Percentiles rank a stretch among this genome's conserved stretches.
phyloP scores from a whole-genome alignment of 1,284 basidiomycete species.

The Tilletia walkeri region DNA sequence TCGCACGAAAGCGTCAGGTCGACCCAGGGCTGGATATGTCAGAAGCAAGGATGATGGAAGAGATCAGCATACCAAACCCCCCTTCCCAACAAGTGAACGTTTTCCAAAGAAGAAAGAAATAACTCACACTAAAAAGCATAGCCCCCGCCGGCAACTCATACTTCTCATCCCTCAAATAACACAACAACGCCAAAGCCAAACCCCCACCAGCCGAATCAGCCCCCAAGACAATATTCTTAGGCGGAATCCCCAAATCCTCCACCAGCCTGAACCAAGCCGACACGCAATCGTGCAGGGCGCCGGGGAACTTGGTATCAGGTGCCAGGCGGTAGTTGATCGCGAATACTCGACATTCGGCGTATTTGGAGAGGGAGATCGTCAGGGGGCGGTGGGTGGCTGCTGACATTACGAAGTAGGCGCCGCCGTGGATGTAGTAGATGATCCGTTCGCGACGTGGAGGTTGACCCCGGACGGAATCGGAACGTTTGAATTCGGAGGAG shows the following conservation, averaged over 20 bases:
- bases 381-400: slow-evolving; percentile 89
- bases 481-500: neutral
- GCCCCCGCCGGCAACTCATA: slow-evolving; percentile 50
- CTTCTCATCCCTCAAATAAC: slow-evolving; percentile 70
- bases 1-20: slow-evolving; percentile 94
- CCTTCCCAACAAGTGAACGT: too few relatives aligned
- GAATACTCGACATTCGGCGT: slow-evolving; percentile 88
- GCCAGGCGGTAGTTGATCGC: slow-evolving; percentile 95
- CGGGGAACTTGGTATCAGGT: slow-evolving; percentile 89
- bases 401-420: slow-evolving; percentile 91
- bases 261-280: slow-evolving; percentile 81
- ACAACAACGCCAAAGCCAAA: slow-evolving; percentile 75
- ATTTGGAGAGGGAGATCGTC: slow-evolving; percentile 87
- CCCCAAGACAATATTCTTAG: slow-evolving; percentile 68
- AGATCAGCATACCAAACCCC: too few relatives aligned
- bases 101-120: neutral
- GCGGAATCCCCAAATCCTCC: slow-evolving; percentile 83
- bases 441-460: slow-evolving; percentile 72
- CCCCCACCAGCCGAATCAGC: slow-evolving; percentile 89
- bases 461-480: slow-evolving; percentile 29
- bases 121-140: slow-evolving; percentile 48
- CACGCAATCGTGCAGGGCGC: slow-evolving; percentile 86
- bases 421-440: slow-evolving; percentile 90
- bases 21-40: slow-evolving; percentile 37
- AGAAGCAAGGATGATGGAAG: slow-evolving; percentile 72